These are phyloP conservation scores for Mortierella sp. DNA, from an alignment of 371 early-diverging fungal genomes.

Conservation along the genomic window DNA sequence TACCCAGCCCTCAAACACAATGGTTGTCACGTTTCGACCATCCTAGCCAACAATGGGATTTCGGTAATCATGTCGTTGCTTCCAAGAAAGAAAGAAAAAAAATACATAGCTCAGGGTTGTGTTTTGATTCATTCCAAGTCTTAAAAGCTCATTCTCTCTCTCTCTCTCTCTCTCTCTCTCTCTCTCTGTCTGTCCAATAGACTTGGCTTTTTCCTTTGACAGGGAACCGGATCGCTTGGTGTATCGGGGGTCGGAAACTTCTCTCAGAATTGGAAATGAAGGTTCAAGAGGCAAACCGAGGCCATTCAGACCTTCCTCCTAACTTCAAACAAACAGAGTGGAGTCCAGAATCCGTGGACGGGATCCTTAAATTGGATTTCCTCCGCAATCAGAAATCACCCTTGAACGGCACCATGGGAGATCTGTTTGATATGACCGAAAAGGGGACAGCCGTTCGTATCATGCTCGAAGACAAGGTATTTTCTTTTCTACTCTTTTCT, in stretches of 20 bases:
- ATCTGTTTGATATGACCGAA: slow-evolving; percentile 31
- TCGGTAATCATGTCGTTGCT: no score
- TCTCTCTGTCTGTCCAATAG: no score
- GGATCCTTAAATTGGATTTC: slow-evolving; percentile 15
- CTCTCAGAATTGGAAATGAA: neutral
- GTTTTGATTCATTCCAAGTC: neutral
- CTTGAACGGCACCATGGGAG: slow-evolving; percentile 26
- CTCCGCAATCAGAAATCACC: slow-evolving; percentile 25
- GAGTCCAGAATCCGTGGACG: slow-evolving; percentile 31
- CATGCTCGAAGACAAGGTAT: slow-evolving; percentile 44
- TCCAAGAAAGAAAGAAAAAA: neutral
- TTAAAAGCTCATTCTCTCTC: neutral
- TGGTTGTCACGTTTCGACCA: slow-evolving; percentile 13
- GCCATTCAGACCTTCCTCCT: no score
- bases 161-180: neutral
- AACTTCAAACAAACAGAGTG: slow-evolving; percentile 41
- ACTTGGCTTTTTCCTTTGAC: slow-evolving; percentile 25
- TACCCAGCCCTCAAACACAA: slow-evolving; percentile 32
- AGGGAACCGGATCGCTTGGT: slow-evolving; percentile 26
- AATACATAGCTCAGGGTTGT: neutral
- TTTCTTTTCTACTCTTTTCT: neutral
- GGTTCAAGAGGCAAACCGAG: neutral
- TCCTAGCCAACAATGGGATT: slow-evolving; percentile 20
- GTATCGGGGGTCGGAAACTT: slow-evolving; percentile 1
- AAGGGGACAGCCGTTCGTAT: slow-evolving; percentile 24